Evolutionary conservation across 2,329 filamentous ascomycete genomes (phyloP).

Genomic region (Aureobasidium sp.): DNA sequence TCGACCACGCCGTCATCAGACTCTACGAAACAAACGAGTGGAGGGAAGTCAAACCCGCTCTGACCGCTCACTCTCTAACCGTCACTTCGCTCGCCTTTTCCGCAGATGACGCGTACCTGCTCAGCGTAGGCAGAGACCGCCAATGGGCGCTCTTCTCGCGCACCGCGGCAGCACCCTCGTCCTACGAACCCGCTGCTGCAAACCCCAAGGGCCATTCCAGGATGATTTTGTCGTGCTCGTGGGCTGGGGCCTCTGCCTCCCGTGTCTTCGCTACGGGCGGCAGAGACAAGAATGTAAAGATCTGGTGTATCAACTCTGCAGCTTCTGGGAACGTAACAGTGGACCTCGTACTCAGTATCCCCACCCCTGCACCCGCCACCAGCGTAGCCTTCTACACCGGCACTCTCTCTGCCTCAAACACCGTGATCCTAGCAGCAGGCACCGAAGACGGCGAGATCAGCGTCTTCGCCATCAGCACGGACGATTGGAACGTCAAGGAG

Average conservation of each 20-base stretch:
- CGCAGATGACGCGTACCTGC: conserved; percentile 58
- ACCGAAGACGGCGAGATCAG: conserved; percentile 22
- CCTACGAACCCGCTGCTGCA: conserved; percentile 51
- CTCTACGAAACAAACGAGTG: conserved; percentile 80
- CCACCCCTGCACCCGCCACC: conserved; percentile 24
- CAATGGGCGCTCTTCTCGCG: conserved; percentile 79
- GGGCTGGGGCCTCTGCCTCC: conserved; percentile 50
- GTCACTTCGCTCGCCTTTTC: conserved; percentile 78
- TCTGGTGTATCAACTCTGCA: conserved; percentile 35
- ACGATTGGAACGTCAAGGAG: conserved; percentile 11
- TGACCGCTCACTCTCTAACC: conserved; percentile 80
- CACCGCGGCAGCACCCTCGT: conserved; percentile 25
- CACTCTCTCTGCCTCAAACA: not conserved
- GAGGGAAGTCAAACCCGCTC: conserved; percentile 76
- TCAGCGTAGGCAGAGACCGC: conserved; percentile 85
- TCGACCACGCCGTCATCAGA: conserved; percentile 90
- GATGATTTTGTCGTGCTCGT: conserved; percentile 86
- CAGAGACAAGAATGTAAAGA: conserved; percentile 70
- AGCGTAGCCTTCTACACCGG: conserved; percentile 24
- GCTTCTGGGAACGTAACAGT: conserved; percentile 12
- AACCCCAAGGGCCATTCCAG: conserved; percentile 81
- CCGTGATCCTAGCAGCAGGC: conserved; percentile 20
- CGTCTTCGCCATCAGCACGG: conserved; percentile 12
- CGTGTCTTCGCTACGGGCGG: conserved; percentile 75
- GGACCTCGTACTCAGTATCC: conserved; percentile 20